phyloP scores from a whole-genome alignment of 257 asterid genomes.

The Haberlea rhodopensis region DNA sequence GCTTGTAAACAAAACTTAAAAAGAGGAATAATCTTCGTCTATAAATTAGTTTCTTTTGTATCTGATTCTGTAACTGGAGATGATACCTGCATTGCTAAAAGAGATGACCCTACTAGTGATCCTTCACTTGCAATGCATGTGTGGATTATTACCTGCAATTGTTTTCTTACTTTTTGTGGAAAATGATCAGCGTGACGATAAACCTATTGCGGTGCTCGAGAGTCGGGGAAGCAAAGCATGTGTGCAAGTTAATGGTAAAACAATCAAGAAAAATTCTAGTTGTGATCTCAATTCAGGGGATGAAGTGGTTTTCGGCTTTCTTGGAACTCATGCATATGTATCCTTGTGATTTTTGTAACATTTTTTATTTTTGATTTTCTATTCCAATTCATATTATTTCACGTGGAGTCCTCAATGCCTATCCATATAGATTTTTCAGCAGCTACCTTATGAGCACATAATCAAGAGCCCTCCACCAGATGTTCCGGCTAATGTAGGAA shows the following conservation, averaged over 20 bases:
- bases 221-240: conserved; percentile 72
- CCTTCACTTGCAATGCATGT: background rate
- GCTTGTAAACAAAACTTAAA: conserved; percentile 10
- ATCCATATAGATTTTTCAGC: conserved; percentile 66
- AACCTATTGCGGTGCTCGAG: conserved; percentile 69
- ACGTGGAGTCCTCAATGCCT: too few relatives aligned
- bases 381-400: conserved; percentile 18
- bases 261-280: conserved; percentile 50
- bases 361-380: conserved; percentile 12
- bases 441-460: conserved; percentile 53
- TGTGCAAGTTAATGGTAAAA: conserved; percentile 77
- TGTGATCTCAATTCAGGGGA: conserved; percentile 80
- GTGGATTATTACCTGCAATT: conserved; percentile 18
- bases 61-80: background rate
- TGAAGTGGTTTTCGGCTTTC: conserved; percentile 71
- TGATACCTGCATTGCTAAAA: background rate
- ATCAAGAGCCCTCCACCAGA: conserved; percentile 68
- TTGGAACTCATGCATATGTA: conserved; percentile 79
- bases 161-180: conserved; percentile 31
- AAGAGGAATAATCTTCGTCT: background rate
- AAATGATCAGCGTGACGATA: conserved; percentile 60
- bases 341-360: conserved; percentile 41
- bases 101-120: background rate
- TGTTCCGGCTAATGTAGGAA: conserved; percentile 55
- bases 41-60: background rate